Percentiles rank a stretch among this genome's conserved stretches.
phyloP scores from a whole-genome alignment of 2,329 filamentous ascomycete genomes.

The Coleophoma eucalyptorum region DNA sequence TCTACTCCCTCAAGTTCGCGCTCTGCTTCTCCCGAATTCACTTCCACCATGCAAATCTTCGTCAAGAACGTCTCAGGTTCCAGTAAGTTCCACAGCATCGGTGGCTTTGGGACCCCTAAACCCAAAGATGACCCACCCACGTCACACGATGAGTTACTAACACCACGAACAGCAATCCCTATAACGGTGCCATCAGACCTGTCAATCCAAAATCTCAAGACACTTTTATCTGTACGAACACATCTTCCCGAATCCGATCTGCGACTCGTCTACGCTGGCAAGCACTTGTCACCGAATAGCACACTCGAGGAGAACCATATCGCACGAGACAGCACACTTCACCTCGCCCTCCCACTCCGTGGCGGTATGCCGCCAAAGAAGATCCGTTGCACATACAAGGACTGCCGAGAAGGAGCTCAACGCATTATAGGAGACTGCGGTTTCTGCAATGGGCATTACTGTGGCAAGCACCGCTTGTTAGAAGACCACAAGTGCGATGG shows the following conservation, averaged over 20 bases:
- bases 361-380: conserved; percentile 65
- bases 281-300: conserved; percentile 41
- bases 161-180: conserved; percentile 43
- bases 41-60: conserved; percentile 57
- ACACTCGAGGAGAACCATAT: conserved; percentile 44
- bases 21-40: conserved; percentile 32
- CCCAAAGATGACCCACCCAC: conserved; percentile 16
- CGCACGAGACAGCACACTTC: conserved; percentile 43
- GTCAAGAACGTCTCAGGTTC: conserved; percentile 54
- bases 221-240: conserved; percentile 53
- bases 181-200: conserved; percentile 49
- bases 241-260: conserved; percentile 45
- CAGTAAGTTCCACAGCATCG: conserved; percentile 39
- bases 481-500: conserved; percentile 93
- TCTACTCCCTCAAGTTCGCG: conserved; percentile 18
- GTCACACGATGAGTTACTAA: too few relatives aligned
- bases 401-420: conserved; percentile 84
- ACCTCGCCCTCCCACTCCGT: conserved; percentile 53
- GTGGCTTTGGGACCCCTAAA: conserved; percentile 2
- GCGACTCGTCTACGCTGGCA: conserved; percentile 54
- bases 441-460: conserved; percentile 93
- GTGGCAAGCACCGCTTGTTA: conserved; percentile 87
- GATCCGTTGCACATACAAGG: conserved; percentile 82
- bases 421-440: conserved; percentile 94
- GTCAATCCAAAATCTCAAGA: conserved; percentile 49